Evolutionary conservation across 257 asterid genomes (phyloP), one percentile per base, ranked within the genome.

Genomic region (Solanum pimpinellifolium): DNA sequence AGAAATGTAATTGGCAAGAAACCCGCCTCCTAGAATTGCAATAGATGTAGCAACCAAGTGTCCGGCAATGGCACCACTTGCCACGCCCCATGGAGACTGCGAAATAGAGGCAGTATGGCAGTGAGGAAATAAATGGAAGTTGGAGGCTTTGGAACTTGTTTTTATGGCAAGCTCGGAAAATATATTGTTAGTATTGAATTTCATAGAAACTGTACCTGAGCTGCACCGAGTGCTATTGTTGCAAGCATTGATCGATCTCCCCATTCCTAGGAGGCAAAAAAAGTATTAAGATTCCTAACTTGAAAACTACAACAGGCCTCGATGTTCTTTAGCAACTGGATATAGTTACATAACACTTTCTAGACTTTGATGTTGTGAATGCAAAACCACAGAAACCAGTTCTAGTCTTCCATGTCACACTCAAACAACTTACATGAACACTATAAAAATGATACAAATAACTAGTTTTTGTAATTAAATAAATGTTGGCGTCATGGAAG

Each of bases 241-340:
- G 99, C 99, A 75, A 97, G 96, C 99, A 97, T 97, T 5, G 99
- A 97, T 16, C 99, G 99, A 88, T 97, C 99, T 88, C 99, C 99
- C 99, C 98, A 94, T 94, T 95, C 98, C 98, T 94, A 62, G 62
- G 56, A 90, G 87, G 84, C 44, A 70, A 78, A 14, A 74, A 14
- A 41, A 56, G 62, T 33, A 46, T 37, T 56, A 35, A 69, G 41
- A 86, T 23, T 16, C 41, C 23, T 9, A 37, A 20, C 42, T 33
- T 39, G 31, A 70, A 25, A 14, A 70, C 62, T 11, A 47, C 56
- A 20, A 56, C 29, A 75, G 39, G 47, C 56, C 84, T 65, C 44
- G 27, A 69, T n/a, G 31, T 47, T 31, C 88, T 62, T 37, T 20
- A 73, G 59, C 16, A 46, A 47, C 84, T 44, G 16, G 66, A 78